Evolutionary conservation across 2,329 filamentous ascomycete genomes (phyloP), one percentile per base, ranked within the genome.

Genomic region (Ascochyta koolunga): DNA sequence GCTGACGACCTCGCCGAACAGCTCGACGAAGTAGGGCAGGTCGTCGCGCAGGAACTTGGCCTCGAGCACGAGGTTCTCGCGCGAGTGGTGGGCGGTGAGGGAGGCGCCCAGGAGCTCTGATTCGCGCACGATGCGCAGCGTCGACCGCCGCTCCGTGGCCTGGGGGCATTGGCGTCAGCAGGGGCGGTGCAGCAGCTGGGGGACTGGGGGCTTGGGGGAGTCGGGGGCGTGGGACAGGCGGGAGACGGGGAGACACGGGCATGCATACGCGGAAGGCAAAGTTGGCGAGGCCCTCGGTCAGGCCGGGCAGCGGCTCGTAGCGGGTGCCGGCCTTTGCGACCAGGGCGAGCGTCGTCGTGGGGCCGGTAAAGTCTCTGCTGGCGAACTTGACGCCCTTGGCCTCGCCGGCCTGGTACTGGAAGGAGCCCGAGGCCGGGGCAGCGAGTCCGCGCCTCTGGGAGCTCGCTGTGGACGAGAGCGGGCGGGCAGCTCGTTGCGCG

Each of bases 21-120:
- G 84, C 83, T 99, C 95, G 71, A 92, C 86, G 78, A 96, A 99
- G 86, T 98, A 99, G 66, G 95, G 95, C 65, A 99, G 87, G 76
- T 99, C 93, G 76, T 95, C 88, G 75, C 91, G 88, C 65, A 99
- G 86, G 84, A 99, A 99, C 82, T 89, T 96, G 76, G 95, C 91
- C 78, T 93, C 88, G 71, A 99, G 81, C 56, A 99, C 87, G 61
- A 99, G 81, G 74, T 92, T 92, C 83, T 99, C 95, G 74, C 93
- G 89, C 69, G 91, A 93, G 81, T 97, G 92, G 78, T 90, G 91
- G 64, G 93, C 83, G 68, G 82, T 84, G 80, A 98, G 87, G 85
- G 93, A 88, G 71, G 91, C 91, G 75, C 96, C 95, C 63, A 99
- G 87, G 59, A 99, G 89, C 81, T 99, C 95, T 70, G 91, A 86